Base-by-base conservation (phyloP, 352 stramenopile genomes). In the Globisporangium nunn region DNA sequence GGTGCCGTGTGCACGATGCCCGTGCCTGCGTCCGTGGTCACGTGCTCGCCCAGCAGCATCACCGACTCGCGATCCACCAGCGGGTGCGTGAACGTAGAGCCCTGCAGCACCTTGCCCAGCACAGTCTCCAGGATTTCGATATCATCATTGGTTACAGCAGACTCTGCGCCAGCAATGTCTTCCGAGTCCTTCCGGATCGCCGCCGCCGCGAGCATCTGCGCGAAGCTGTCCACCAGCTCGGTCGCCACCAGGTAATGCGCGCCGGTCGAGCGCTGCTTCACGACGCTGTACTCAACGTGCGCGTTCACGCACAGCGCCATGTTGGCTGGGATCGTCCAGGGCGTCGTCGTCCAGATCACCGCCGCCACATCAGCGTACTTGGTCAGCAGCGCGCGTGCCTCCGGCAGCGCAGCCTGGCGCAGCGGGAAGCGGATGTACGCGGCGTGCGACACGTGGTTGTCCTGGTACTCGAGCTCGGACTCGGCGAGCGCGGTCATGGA, bases 1-100 rank as follows among this genome's bases (percentile, higher is more conserved):
- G 97, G 97, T 2, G 97, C 97, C 10, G 96, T 99, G 75, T 99
- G 97, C 23, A 99, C 97, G n/a, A 99, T 69, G 33, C 97, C 97
- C 6, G 97, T 99, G 64, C 97, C 97, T 29, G 91, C 95, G 58
- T 99, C 96, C 2, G 88, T 97, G 0, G 96, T 99, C 30, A 99
- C 98, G 76, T 99, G 98, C 62, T 98, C 92, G 5, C 96, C 96
- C 28, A 96, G 74, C 6, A 98, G 82, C 51, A 99, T 60, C 28
- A 89, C 72, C 3, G 71, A 93, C 47, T 87, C 71, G 39, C 90
- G 81, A 28, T 93, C 78, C 46, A 62, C 83, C 14, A 99, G 63
- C 33, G 96, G 95, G 67, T 98, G 95, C 29, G 62, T 70, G 70
- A 98, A 98, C 35, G 73, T 58, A 35, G 58, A 71, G 23, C 77